These are phyloP conservation scores for Alternaria burnsii DNA, from an alignment of 2,329 filamentous ascomycete species.

Conservation along the genomic window DNA sequence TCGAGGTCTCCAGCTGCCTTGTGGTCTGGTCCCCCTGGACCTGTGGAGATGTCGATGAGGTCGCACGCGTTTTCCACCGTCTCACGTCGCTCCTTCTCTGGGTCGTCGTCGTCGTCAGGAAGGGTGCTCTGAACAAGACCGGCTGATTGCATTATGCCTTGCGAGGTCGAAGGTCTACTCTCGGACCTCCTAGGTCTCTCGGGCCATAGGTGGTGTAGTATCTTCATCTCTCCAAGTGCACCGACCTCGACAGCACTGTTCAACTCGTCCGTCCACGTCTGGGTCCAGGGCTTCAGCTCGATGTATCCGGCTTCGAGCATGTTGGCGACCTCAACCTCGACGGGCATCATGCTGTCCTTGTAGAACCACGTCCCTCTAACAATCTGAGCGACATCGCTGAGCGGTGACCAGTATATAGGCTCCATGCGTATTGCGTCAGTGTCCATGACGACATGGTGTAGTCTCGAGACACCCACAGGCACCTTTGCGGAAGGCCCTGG, in stretches of 20 bases:
- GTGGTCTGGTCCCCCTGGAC: constrained; percentile 57
- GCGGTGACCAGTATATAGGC: constrained; percentile 96
- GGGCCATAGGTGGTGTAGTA: constrained; percentile 84
- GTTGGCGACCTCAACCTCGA: constrained; percentile 86
- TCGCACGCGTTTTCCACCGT: constrained; percentile 57
- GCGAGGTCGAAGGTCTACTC: constrained; percentile 54
- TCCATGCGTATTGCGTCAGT: constrained; percentile 73
- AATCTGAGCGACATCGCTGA: constrained; percentile 86
- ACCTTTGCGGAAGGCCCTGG: constrained; percentile 65
- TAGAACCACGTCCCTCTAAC: constrained; percentile 96
- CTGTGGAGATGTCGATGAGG: constrained; percentile 58
- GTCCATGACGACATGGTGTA: constrained; percentile 88
- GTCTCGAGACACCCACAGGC: constrained; percentile 85
- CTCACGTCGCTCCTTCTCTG: constrained; percentile 55
- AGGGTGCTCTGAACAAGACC: constrained; percentile 45
- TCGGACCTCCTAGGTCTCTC: constrained; percentile 65
- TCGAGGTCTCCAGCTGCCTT: constrained; percentile 56
- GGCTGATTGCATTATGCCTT: constrained; percentile 37
- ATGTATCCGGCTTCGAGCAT: constrained; percentile 90
- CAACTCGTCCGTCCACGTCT: constrained; percentile 92
- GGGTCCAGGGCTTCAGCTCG: constrained; percentile 85
- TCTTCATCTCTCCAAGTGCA: constrained; percentile 88
- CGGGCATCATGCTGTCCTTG: constrained; percentile 89
- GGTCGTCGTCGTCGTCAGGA: constrained; percentile 50
- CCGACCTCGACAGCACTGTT: constrained; percentile 91